Base-by-base conservation (phyloP, 2,329 filamentous ascomycete genomes). In the Aspergillus hortae region DNA sequence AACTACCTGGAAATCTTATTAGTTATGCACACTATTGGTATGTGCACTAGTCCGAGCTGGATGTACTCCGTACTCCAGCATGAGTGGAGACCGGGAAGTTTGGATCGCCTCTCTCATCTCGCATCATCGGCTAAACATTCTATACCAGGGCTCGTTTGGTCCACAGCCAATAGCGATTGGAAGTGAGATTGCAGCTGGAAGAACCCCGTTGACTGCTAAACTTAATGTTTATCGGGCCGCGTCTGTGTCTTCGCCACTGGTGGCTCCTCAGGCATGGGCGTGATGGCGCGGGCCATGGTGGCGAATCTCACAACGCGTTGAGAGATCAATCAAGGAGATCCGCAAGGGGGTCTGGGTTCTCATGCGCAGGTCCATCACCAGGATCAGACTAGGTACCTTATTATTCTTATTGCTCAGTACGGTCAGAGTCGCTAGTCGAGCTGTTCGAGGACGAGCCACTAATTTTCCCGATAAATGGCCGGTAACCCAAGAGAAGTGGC, bases 41-140 rank as follows among this genome's bases (percentile, higher is more conserved):
- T 42, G 17, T 14, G 11, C 38, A 42, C 38, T 42, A 42, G 40
- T 49, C 54, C 48, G 44, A 33, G 49, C 46, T 53, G 27, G 27
- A 30, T 11, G 10, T 30, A 30, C 27, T 30, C 27, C 27, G 10
- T 30, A 30, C 27, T 30, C 27, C 27, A 30, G 49, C 51, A 48
- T 14, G 19, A 21, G 15, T 57, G 40, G 40, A 42, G 40, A 15
- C 12, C 10, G 23, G 40, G 17, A 21, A 23, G 40, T 21, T 42
- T 23, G 40, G 40, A 19, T 42, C 40, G 5, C 40, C n/a, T 42
- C 40, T 17, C 40, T 42, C 40, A 42, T 42, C 40, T 42, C 19
- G 27, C 27, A 23, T 23, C 6, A 17, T 42, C 40, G 40, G 40
- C 19, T 42, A 42, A 25, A 10, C 2, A 14, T 42, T n/a, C 40